phyloP scores from a whole-genome alignment of 805 yeast genomes.

The Ascoidea asiatica region DNA sequence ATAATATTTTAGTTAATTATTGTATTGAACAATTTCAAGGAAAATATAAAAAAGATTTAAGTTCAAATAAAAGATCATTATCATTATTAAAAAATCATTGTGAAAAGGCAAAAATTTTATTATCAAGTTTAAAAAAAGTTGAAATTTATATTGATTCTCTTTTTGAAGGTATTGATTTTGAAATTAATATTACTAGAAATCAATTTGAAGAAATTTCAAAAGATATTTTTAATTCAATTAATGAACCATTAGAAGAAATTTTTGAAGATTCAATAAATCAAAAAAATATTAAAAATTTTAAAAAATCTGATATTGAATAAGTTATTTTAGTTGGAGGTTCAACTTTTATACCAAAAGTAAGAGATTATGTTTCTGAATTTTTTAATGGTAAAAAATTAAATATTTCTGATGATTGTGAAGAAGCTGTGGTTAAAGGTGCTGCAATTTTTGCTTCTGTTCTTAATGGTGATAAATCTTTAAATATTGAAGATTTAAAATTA shows the following conservation, averaged over 20 bases:
- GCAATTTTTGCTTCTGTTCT: constrained; percentile 96
- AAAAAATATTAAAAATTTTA: too few relatives aligned
- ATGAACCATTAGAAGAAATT: constrained; percentile 93
- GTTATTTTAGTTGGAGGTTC: constrained; percentile 96
- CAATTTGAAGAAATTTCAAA: constrained; percentile 95
- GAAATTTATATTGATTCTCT: constrained; percentile 90
- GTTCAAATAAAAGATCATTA: constrained; percentile 69
- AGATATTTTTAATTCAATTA: constrained; percentile 83
- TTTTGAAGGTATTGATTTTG: constrained; percentile 91
- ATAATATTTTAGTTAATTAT: constrained; percentile 67
- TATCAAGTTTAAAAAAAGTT: constrained; percentile 89
- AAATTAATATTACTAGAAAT: constrained; percentile 93
- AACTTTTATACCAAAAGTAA: constrained; percentile 95
- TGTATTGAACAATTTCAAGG: constrained; percentile 73
- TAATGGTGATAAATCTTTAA: constrained; percentile 90
- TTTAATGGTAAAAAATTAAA: constrained; percentile 97
- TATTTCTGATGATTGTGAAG: constrained; percentile 95
- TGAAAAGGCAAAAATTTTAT: constrained; percentile 82
- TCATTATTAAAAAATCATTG: constrained; percentile 82
- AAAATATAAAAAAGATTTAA: constrained; percentile 69
- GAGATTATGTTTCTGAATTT: constrained; percentile 89
- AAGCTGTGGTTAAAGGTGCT: constrained; percentile 99
- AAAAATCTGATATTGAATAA: constrained; percentile 82
- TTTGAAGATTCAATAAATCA: constrained; percentile 81
- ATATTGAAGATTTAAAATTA: constrained; percentile 84